phyloP scores from a whole-genome alignment of 768 basidiomycete genomes.

The Roridomyces roridus region DNA sequence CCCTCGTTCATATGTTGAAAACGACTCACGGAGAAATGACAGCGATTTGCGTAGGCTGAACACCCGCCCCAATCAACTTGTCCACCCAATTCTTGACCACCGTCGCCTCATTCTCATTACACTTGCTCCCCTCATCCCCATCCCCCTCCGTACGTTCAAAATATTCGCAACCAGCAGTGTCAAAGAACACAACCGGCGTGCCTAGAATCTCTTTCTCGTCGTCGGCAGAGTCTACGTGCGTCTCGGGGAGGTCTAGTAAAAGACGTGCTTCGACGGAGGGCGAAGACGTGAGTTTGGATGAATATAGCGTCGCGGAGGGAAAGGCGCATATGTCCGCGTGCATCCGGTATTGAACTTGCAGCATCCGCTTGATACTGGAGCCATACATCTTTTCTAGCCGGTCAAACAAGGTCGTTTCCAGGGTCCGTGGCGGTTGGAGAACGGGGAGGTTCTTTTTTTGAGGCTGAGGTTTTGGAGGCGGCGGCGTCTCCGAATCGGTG shows the following conservation, averaged over 20 bases:
- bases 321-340: slow-evolving; percentile 85
- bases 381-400: slow-evolving; percentile 92
- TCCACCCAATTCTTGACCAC: slow-evolving; percentile 86
- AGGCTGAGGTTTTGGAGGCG: slow-evolving; percentile 10
- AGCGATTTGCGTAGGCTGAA: slow-evolving; percentile 72
- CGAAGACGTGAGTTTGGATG: slow-evolving; percentile 71
- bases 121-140: slow-evolving; percentile 87
- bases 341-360: slow-evolving; percentile 96
- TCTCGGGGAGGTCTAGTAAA: slow-evolving; percentile 70
- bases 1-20: neutral
- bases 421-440: slow-evolving; percentile 67
- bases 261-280: slow-evolving; percentile 74
- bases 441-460: slow-evolving; percentile 8
- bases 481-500: slow-evolving; percentile 12
- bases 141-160: slow-evolving; percentile 83
- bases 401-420: slow-evolving; percentile 93
- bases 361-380: slow-evolving; percentile 79
- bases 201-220: slow-evolving; percentile 74
- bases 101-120: slow-evolving; percentile 93
- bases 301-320: slow-evolving; percentile 84
- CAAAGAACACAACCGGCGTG: slow-evolving; percentile 89
- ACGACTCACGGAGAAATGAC: slow-evolving; percentile 80
- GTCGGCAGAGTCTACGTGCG: slow-evolving; percentile 59
- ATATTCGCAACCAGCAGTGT: slow-evolving; percentile 94
- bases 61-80: slow-evolving; percentile 49